Evolutionary conservation across 768 basidiomycete genomes (phyloP).

Genomic region (Tulasnella sp.): DNA sequence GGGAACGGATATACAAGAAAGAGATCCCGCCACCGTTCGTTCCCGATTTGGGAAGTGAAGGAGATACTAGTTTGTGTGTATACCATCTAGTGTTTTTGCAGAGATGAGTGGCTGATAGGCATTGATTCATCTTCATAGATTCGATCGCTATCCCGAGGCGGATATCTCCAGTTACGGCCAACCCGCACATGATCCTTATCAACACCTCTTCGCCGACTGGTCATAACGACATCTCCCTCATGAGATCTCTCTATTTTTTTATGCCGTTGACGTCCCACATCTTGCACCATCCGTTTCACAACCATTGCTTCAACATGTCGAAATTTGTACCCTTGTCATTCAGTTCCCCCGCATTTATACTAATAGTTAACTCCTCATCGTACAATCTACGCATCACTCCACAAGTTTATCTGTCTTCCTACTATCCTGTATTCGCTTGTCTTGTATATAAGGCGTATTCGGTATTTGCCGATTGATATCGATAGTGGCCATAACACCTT

Average conservation of each 20-base stretch:
- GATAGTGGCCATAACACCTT: too few relatives aligned
- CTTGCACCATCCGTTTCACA: too few relatives aligned
- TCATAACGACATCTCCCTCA: not conserved
- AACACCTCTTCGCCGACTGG: slow-evolving; percentile 18
- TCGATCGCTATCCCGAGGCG: slow-evolving; percentile 34
- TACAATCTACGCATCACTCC: too few relatives aligned
- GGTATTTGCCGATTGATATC: too few relatives aligned
- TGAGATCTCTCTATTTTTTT: not conserved
- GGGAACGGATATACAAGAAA: slow-evolving; percentile 65
- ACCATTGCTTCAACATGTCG: too few relatives aligned
- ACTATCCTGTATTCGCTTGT: too few relatives aligned
- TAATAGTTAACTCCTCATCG: too few relatives aligned
- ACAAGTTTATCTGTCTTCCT: too few relatives aligned
- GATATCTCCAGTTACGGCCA: slow-evolving; percentile 34
- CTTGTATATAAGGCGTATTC: too few relatives aligned
- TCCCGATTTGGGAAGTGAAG: slow-evolving; percentile 83
- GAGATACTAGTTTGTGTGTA: slow-evolving; percentile 69
- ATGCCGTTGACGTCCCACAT: too few relatives aligned
- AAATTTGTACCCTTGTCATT: too few relatives aligned
- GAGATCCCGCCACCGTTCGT: slow-evolving; percentile 95
- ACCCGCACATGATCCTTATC: slow-evolving; percentile 27
- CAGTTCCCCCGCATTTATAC: too few relatives aligned
- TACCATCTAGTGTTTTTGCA: not conserved
- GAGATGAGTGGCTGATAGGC: not conserved
- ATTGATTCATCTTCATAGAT: slow-evolving; percentile 22